Evolutionary conservation across 2,329 filamentous ascomycete species (phyloP).

Genomic region (Stagonosporopsis chrysanthemi): DNA sequence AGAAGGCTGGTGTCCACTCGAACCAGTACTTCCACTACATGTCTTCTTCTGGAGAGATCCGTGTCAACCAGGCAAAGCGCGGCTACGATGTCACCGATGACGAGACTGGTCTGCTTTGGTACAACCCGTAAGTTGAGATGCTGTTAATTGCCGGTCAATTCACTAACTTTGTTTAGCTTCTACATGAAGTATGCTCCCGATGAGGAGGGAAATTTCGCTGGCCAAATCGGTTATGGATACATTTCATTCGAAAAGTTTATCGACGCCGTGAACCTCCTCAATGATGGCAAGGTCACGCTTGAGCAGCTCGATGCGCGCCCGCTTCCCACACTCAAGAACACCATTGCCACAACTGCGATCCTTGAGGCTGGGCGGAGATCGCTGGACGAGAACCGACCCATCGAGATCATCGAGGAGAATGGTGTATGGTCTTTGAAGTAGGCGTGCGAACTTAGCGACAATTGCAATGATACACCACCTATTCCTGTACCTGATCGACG

Average conservation of each 20-base stretch:
- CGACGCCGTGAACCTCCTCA: constrained; percentile 81
- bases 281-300: constrained; percentile 74
- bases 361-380: constrained; percentile 85
- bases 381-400: constrained; percentile 80
- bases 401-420: constrained; percentile 74
- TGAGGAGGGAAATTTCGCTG: constrained; percentile 92
- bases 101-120: constrained; percentile 75
- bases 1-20: constrained; percentile 91
- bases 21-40: constrained; percentile 98
- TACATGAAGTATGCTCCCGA: constrained; percentile 96
- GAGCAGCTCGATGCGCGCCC: constrained; percentile 81
- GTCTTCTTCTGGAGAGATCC: constrained; percentile 81
- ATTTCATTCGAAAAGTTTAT: constrained; percentile 96
- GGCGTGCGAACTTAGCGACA: constrained; percentile 9
- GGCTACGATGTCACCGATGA: constrained; percentile 96
- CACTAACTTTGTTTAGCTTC: constrained; percentile 60
- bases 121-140: constrained; percentile 71
- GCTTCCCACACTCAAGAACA: constrained; percentile 86
- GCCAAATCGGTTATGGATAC: constrained; percentile 92
- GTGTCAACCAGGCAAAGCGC: constrained; percentile 90
- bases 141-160: neutral
- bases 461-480: constrained; percentile 11
- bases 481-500: constrained; percentile 3
- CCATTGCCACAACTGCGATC: constrained; percentile 89
- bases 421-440: constrained; percentile 73